A percentile compares a stretch with the other conserved stretches of the same genome.
Conservation (phyloP, 208 protist genomes). For the Angomonas deanei region DNA sequence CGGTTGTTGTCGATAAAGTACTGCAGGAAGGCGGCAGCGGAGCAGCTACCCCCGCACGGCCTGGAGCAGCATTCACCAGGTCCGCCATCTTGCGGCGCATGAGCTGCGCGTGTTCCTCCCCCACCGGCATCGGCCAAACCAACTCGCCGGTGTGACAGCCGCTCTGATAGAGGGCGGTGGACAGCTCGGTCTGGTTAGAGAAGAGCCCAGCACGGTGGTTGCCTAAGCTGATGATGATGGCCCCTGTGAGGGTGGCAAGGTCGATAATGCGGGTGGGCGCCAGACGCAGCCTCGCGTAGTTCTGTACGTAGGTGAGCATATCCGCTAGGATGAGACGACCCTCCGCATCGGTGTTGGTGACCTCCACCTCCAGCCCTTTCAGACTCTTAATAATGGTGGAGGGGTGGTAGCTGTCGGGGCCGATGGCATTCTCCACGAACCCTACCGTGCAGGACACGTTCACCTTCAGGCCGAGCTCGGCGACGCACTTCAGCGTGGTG, state of each 20-base stretch:
- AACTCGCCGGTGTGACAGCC: conserved; percentile 59
- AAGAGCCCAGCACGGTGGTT: conserved; percentile 75
- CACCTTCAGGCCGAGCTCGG: conserved; percentile 48
- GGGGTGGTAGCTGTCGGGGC: conserved; percentile 66
- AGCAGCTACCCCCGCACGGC: conserved; percentile 64
- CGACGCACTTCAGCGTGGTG: conserved; percentile 64
- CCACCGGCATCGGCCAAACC: conserved; percentile 87
- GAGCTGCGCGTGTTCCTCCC: conserved; percentile 58
- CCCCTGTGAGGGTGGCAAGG: conserved; percentile 89
- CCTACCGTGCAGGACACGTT: conserved; percentile 79
- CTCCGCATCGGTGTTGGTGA: conserved; percentile 91
- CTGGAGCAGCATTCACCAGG: conserved; percentile 46
- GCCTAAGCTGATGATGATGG: conserved; percentile 72
- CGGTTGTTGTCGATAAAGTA: conserved; percentile 58
- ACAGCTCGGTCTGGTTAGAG: conserved; percentile 31
- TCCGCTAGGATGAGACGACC: conserved; percentile 89
- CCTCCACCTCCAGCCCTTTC: conserved; percentile 79
- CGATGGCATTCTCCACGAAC: conserved; percentile 87
- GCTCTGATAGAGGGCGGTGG: conserved; percentile 37
- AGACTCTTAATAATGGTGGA: conserved; percentile 80
- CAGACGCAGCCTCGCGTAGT: conserved; percentile 49
- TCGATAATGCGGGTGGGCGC: conserved; percentile 74
- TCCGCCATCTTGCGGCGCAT: conserved; percentile 74
- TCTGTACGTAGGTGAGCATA: conserved; percentile 81
- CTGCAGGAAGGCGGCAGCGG: conserved; percentile 76